These are phyloP conservation scores for Pythium vanterpoolii DNA, from an alignment of 352 stramenopile species.

Conservation along the genomic window DNA sequence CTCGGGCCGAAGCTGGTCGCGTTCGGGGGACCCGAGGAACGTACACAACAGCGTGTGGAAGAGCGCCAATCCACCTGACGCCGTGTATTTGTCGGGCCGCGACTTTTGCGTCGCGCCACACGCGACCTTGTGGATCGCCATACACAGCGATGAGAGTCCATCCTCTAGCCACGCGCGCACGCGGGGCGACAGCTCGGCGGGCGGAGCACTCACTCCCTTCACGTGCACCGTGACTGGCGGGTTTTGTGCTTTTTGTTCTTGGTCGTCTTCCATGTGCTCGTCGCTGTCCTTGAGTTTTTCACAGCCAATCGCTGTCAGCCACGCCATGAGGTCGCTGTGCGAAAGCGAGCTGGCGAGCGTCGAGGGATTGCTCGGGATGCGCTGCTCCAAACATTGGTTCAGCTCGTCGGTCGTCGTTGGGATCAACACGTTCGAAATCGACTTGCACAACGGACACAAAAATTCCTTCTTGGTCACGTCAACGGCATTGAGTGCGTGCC, in stretches of 20 bases:
- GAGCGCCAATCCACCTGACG: constrained; percentile 68
- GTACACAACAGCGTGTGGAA: constrained; percentile 81
- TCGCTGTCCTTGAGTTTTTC: constrained; percentile 11
- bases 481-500: constrained; percentile 90
- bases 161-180: constrained; percentile 60
- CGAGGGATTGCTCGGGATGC: not conserved
- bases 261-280: constrained; percentile 16
- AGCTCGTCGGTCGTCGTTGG: constrained; percentile 70
- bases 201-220: not conserved
- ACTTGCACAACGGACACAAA: constrained; percentile 96
- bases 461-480: constrained; percentile 97
- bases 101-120: constrained; percentile 83
- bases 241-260: constrained; percentile 17
- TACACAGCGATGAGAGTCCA: constrained; percentile 72
- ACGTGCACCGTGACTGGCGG: not conserved
- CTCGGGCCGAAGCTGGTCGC: constrained; percentile 58
- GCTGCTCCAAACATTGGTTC: constrained; percentile 28
- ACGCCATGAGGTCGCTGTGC: constrained; percentile 35
- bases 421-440: constrained; percentile 96
- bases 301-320: constrained; percentile 33
- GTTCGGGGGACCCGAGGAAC: constrained; percentile 54
- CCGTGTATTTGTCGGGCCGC: constrained; percentile 73
- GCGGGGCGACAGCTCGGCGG: constrained; percentile 19
- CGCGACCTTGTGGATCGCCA: constrained; percentile 82
- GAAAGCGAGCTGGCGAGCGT: not conserved